Percentiles rank a stretch among this genome's conserved stretches.
phyloP scores from a whole-genome alignment of 129 eudicot species.

The Smallanthus sonchifolius region DNA sequence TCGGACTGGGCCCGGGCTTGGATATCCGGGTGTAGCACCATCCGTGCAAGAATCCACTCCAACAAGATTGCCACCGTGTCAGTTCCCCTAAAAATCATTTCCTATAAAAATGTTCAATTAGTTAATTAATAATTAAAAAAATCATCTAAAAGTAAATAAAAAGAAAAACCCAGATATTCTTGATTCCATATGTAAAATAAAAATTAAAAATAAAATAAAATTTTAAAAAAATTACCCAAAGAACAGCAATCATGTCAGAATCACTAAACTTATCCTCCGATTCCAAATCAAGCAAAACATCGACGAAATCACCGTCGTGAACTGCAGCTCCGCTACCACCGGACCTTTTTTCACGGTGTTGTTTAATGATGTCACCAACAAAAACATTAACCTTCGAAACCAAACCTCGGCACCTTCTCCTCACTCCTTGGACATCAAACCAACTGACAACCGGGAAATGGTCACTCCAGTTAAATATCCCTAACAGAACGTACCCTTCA shows the following conservation, averaged over 20 bases:
- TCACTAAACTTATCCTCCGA: slow-evolving; percentile 51
- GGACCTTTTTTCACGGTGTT: slow-evolving; percentile 49
- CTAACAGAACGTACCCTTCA: slow-evolving; percentile 81
- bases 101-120: slow-evolving; percentile 30
- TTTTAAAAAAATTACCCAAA: slow-evolving; percentile 55
- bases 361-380: slow-evolving; percentile 58
- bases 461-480: slow-evolving; percentile 83
- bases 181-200: neutral
- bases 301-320: slow-evolving; percentile 67
- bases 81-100: slow-evolving; percentile 95
- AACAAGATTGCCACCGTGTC: slow-evolving; percentile 94
- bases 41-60: slow-evolving; percentile 93
- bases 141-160: slow-evolving; percentile 12
- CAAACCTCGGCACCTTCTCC: slow-evolving; percentile 56
- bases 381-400: slow-evolving; percentile 60
- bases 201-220: neutral
- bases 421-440: slow-evolving; percentile 88
- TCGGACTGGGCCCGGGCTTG: slow-evolving; percentile 84
- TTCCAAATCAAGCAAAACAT: slow-evolving; percentile 88
- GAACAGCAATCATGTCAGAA: slow-evolving; percentile 87
- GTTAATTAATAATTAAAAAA: neutral
- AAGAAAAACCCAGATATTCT: slow-evolving; percentile 21
- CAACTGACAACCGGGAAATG: slow-evolving; percentile 71
- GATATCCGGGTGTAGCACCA: slow-evolving; percentile 84
- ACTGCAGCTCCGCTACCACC: neutral